Conservation (phyloP, 2,329 filamentous ascomycete genomes). For the Cercospora sp. region DNA sequence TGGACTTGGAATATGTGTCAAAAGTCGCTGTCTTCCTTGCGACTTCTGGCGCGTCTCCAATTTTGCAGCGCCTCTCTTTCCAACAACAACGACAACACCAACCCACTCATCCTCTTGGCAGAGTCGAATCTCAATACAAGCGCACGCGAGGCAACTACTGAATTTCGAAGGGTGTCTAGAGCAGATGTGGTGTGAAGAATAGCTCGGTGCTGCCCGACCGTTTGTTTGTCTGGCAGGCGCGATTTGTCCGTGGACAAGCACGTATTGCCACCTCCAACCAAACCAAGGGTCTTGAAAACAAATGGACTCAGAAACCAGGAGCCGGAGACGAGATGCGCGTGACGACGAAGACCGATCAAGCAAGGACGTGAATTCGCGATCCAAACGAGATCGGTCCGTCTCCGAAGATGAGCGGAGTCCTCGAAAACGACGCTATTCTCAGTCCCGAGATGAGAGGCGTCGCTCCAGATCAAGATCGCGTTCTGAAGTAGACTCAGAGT, state of each 20-base stretch:
- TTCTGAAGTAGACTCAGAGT: constrained; percentile 2
- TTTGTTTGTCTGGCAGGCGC: neutral
- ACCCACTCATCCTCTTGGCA: neutral
- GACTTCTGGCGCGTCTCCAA: neutral
- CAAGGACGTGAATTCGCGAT: neutral
- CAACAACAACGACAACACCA: neutral
- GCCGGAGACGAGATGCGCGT: constrained; percentile 1
- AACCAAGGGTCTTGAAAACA: neutral
- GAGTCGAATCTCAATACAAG: neutral
- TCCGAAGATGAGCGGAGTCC: constrained; percentile 12
- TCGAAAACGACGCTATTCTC: constrained; percentile 11
- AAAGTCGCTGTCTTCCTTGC: neutral
- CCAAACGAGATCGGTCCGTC: constrained; percentile 17
- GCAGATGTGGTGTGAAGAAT: neutral
- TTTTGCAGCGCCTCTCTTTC: neutral
- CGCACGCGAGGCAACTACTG: neutral
- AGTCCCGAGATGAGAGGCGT: neutral
- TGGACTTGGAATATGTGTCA: neutral
- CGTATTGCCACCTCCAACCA: neutral
- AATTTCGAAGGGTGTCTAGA: neutral
- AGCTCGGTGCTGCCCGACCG: neutral
- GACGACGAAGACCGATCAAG: constrained; percentile 2
- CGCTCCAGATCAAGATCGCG: neutral
- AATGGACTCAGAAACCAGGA: constrained; percentile 7
- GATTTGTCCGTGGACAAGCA: neutral